These are phyloP conservation scores for Wickerhamomyces alni DNA, from an alignment of 805 yeast species.

Conservation along the genomic window DNA sequence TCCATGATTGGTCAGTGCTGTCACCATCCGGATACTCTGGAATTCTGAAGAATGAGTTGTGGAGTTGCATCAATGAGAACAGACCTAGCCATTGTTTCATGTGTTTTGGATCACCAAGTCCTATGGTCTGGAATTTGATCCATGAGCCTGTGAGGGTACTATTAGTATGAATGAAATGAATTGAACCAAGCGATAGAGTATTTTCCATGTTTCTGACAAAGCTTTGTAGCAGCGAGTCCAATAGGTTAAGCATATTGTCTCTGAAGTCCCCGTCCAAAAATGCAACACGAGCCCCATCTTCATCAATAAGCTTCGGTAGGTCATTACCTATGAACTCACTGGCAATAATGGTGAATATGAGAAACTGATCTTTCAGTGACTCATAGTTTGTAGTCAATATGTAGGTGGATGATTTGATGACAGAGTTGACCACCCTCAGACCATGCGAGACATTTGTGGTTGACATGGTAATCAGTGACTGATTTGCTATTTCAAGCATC, in stretches of 20 bases:
- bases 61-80: conserved; percentile 29
- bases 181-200: conserved; percentile 5
- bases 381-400: conserved; percentile 37
- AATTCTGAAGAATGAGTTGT: conserved; percentile 9
- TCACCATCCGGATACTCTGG: not conserved
- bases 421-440: conserved; percentile 32
- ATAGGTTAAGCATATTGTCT: conserved; percentile 11
- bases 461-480: conserved; percentile 34
- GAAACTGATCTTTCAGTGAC: conserved; percentile 36
- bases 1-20: conserved; percentile 6
- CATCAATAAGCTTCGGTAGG: conserved; percentile 18
- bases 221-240: conserved; percentile 6
- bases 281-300: conserved; percentile 5
- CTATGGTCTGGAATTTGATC: conserved; percentile 23
- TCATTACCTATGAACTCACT: conserved; percentile 31
- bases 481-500: conserved; percentile 40
- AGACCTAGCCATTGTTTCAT: conserved; percentile 36
- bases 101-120: conserved; percentile 3
- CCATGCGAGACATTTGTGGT: conserved; percentile 34
- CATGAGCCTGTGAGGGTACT: conserved; percentile 3
- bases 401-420: conserved; percentile 29
- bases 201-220: not conserved
- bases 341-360: conserved; percentile 39
- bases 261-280: conserved; percentile 4
- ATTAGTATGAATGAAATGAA: conserved; percentile 9